phyloP scores from a whole-genome alignment of 164 flowering plant genomes.

The Sextonia rubra region DNA sequence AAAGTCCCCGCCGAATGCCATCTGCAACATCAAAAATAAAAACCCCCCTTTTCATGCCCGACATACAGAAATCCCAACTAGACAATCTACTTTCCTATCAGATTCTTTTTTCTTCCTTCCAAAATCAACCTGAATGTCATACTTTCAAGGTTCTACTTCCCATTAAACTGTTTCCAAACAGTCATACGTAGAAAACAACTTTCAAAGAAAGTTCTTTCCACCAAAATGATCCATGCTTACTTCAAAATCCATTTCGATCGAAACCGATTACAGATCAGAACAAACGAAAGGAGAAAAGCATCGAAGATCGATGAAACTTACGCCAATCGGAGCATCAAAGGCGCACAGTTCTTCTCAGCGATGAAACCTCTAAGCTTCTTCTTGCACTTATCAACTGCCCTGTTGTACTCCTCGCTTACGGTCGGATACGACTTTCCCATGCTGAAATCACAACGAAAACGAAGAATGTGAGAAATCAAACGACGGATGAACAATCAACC shows the following conservation, averaged over 20 bases:
- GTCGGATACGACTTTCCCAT: constrained; percentile 42
- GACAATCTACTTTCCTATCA: not conserved
- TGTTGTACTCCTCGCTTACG: constrained; percentile 68
- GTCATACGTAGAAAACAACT: too few relatives aligned
- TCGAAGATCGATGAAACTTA: not conserved
- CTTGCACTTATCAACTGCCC: constrained; percentile 61
- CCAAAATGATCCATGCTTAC: too few relatives aligned
- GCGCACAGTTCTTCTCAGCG: constrained; percentile 83
- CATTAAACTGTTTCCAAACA: too few relatives aligned
- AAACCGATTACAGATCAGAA: too few relatives aligned
- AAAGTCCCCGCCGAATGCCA: constrained; percentile 98
- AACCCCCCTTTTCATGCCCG: not conserved
- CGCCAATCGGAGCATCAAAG: constrained; percentile 14
- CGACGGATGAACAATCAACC: too few relatives aligned
- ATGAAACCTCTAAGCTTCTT: constrained; percentile 78
- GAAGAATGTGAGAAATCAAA: too few relatives aligned
- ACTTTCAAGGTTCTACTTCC: too few relatives aligned
- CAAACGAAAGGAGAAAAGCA: too few relatives aligned
- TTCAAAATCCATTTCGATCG: too few relatives aligned
- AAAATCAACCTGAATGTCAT: not conserved
- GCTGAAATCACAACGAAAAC: not conserved
- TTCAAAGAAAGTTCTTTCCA: too few relatives aligned
- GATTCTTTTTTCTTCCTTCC: not conserved
- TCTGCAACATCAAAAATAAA: constrained; percentile 27
- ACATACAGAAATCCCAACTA: not conserved